Evolutionary conservation across 305 asterid genomes (phyloP), one percentile per base, ranked within the genome.

Genomic region (Fraxinus greggii): DNA sequence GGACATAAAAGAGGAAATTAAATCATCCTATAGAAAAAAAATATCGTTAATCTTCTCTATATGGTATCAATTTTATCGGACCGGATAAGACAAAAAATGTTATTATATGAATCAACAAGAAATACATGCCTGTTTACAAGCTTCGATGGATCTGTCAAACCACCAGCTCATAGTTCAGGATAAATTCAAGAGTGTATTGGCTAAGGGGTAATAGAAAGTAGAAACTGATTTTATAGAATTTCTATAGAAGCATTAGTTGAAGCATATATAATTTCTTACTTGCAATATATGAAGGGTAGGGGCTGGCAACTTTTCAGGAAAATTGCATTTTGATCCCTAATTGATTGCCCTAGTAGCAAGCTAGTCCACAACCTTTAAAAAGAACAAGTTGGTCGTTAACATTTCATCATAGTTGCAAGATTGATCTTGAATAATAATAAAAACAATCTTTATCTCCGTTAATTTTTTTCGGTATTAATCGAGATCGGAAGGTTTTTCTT

Each of bases 161-260:
- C 86, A 89, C 93, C 93, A 89, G 78, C 85, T 91, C 89, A 86
- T 86, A 9, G 81, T 82, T 81, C 85, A 75, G 1, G 84, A 72
- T 51, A 21, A 15, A 65, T 42, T 45, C 42, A 75, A 7, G 36
- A 7, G 40, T 69, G 0, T 29, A 29, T 28, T 69, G 23, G 75
- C 75, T 28, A 69, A 29, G 40, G 38, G 23, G 10, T 8, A 29
- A 3, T 13, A 28, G 40, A 69, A 69, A 69, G 65, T 54, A 54
- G 65, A 54, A 54, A 54, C 33, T 29, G 8, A n/a, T 29, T 28
- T 13, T 69, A 69, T 23, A 69, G 21, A 29, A 69, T 69, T 69
- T 21, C 23, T 69, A 69, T 29, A 15, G 33, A 69, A 15, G 23
- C 21, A 69, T 28, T 69, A 69, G 40, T 29, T 12, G 72, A 63